Evolutionary conservation across 1,284 basidiomycete genomes (phyloP).

Genomic region (Moniliophthora roreri): DNA sequence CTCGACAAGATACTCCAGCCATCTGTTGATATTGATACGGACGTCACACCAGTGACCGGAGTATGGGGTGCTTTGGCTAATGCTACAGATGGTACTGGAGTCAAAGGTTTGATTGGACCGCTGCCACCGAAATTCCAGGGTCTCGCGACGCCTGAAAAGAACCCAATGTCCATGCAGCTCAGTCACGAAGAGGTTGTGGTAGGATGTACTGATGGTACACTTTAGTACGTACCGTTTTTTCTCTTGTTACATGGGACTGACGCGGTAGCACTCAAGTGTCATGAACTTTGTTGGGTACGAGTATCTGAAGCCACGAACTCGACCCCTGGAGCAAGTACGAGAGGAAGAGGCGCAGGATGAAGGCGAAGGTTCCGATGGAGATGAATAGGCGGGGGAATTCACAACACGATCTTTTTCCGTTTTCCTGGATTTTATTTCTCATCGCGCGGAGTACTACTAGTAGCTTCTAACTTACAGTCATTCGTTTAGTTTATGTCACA

Average conservation of each 20-base stretch:
- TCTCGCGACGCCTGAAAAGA: constrained; percentile 79
- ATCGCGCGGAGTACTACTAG: background rate
- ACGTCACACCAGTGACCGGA: constrained; percentile 61
- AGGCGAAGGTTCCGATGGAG: background rate
- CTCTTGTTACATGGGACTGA: constrained; percentile 4
- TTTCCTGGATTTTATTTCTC: background rate
- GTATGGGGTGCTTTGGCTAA: constrained; percentile 64
- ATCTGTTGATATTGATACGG: constrained; percentile 55
- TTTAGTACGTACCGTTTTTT: constrained; percentile 60
- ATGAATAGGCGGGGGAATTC: background rate
- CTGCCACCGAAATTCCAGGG: constrained; percentile 69
- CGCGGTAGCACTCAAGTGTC: constrained; percentile 41
- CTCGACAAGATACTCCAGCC: constrained; percentile 17
- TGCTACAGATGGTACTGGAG: constrained; percentile 27
- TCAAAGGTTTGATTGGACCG: constrained; percentile 58
- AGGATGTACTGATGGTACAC: constrained; percentile 84
- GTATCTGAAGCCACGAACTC: constrained; percentile 34
- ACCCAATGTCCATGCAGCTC: constrained; percentile 86
- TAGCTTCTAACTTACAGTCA: no score
- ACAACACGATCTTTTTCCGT: background rate
- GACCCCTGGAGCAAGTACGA: background rate
- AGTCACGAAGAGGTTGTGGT: constrained; percentile 85
- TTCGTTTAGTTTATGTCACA: no score
- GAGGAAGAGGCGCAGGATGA: constrained; percentile 6
- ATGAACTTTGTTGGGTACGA: constrained; percentile 76